Conservation (phyloP, 805 yeast genomes). For the Isabelozyma pseudorhagii region DNA sequence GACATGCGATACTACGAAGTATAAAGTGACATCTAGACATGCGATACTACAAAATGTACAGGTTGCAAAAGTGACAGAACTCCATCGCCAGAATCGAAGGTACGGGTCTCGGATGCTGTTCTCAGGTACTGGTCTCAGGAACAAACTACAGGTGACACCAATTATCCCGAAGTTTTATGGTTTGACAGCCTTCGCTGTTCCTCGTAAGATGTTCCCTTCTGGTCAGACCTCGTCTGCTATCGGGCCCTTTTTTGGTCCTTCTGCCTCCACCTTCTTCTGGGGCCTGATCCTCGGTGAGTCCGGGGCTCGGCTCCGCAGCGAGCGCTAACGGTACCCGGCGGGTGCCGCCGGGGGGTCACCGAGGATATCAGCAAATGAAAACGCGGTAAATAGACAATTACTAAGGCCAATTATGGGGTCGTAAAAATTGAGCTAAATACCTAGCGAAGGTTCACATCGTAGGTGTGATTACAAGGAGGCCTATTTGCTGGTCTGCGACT, state of each 20-base stretch:
- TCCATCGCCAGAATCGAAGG: no score
- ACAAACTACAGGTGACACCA: no score
- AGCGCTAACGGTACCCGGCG: neutral
- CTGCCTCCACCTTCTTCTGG: no score
- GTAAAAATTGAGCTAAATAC: neutral
- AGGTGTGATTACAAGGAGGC: neutral
- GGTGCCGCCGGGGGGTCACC: neutral
- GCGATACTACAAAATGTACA: neutral
- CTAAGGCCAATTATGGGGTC: neutral
- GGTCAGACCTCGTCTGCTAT: no score
- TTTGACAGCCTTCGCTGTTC: no score
- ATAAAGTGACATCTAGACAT: neutral
- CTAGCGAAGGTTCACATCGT: neutral
- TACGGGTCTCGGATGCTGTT: no score
- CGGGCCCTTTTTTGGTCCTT: no score
- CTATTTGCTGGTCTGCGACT: neutral
- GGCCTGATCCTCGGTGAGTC: neutral
- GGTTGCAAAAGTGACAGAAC: no score
- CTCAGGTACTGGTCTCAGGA: no score
- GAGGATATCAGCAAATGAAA: neutral
- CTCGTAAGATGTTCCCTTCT: no score
- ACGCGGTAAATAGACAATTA: neutral
- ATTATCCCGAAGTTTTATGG: no score
- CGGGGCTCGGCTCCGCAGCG: neutral
- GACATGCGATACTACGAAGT: neutral